Evolutionary conservation across 768 basidiomycete species (phyloP).

Genomic region (Suillus sp.): DNA sequence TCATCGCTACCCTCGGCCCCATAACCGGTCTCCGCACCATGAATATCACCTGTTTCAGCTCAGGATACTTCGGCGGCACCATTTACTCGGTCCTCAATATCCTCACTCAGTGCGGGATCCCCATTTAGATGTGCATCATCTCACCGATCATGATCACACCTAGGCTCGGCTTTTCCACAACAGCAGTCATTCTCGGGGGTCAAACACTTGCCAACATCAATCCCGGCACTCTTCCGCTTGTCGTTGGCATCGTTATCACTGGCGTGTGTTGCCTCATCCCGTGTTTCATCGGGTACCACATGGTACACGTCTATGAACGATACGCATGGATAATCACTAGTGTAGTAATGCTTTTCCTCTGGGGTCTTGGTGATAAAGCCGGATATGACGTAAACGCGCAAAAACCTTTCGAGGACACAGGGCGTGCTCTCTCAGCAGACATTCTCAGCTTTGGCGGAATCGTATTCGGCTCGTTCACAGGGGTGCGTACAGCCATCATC

Average conservation of each 20-base stretch:
- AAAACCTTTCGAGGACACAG: slow-evolving; percentile 44
- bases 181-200: slow-evolving; percentile 53
- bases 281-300: slow-evolving; percentile 49
- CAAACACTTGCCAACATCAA: slow-evolving; percentile 52
- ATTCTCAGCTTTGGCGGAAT: slow-evolving; percentile 55
- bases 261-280: slow-evolving; percentile 44
- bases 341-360: slow-evolving; percentile 53
- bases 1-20: no score
- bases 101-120: slow-evolving; percentile 43
- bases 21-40: no score
- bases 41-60: no score
- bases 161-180: slow-evolving; percentile 51
- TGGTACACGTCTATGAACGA: slow-evolving; percentile 52
- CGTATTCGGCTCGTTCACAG: slow-evolving; percentile 48
- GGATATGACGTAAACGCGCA: slow-evolving; percentile 49
- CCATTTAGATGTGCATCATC: not conserved
- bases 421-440: slow-evolving; percentile 38
- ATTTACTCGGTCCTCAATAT: slow-evolving; percentile 16
- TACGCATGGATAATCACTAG: slow-evolving; percentile 54
- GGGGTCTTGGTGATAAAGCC: slow-evolving; percentile 49
- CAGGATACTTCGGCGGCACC: no score
- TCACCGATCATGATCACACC: not conserved
- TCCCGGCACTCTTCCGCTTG: slow-evolving; percentile 45
- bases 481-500: slow-evolving; percentile 30
- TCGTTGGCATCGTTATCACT: slow-evolving; percentile 51